A percentile compares a stretch with the other conserved stretches of the same genome.
Conservation (phyloP, 306 rosid species). For the Cyclanthera cordifolia region DNA sequence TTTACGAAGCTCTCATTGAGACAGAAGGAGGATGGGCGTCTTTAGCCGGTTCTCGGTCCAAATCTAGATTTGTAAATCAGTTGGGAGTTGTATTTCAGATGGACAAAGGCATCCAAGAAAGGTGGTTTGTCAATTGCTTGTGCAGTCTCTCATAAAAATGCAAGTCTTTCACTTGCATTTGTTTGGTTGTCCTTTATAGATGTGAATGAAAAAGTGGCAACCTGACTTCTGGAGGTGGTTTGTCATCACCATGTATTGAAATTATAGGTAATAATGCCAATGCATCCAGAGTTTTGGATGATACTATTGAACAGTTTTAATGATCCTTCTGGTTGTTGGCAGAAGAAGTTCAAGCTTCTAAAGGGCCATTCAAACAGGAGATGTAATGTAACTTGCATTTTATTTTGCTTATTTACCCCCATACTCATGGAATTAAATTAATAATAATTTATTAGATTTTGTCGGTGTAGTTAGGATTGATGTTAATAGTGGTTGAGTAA, state of each 20-base stretch:
- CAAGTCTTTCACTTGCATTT: slow-evolving; percentile 19
- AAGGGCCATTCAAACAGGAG: no score
- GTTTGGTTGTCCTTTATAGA: slow-evolving; percentile 29
- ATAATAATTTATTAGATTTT: no score
- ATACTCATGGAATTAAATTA: no score
- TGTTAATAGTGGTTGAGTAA: no score
- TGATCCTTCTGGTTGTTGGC: not conserved
- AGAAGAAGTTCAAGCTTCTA: no score
- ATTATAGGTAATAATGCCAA: no score
- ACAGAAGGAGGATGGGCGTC: slow-evolving; percentile 79
- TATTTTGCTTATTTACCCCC: no score
- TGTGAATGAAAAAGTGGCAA: slow-evolving; percentile 30
- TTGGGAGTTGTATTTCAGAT: slow-evolving; percentile 20
- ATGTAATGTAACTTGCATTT: no score
- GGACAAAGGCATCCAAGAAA: slow-evolving; percentile 25
- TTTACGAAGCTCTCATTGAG: slow-evolving; percentile 72
- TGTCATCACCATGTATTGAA: not conserved
- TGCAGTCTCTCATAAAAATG: slow-evolving; percentile 39
- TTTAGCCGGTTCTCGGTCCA: slow-evolving; percentile 52
- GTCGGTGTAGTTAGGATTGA: no score
- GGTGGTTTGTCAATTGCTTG: slow-evolving; percentile 17
- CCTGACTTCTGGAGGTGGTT: slow-evolving; percentile 67
- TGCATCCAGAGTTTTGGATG: not conserved
- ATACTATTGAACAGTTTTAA: not conserved
- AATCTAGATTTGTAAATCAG: slow-evolving; percentile 27